Evolutionary conservation across 2,329 filamentous ascomycete species (phyloP).

Genomic region (Colletotrichum tamarilloi): DNA sequence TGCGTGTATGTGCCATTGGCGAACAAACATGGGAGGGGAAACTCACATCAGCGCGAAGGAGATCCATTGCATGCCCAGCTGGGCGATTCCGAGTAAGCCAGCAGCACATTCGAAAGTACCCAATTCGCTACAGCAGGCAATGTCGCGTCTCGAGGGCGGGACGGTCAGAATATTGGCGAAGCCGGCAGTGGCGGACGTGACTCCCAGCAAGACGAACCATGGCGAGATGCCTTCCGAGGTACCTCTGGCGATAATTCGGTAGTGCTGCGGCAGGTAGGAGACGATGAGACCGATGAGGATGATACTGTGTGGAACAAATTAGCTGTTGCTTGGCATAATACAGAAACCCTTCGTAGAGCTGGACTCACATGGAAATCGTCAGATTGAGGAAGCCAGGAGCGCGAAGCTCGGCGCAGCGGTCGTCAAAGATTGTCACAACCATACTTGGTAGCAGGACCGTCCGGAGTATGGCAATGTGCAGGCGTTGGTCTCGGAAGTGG

Average conservation of each 20-base stretch:
- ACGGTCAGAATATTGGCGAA: constrained; percentile 94
- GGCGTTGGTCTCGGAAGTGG: not conserved
- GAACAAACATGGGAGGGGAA: not conserved
- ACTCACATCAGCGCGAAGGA: constrained; percentile 92
- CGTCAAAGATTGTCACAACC: constrained; percentile 36
- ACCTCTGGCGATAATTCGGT: constrained; percentile 85
- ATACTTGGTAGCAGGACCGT: constrained; percentile 1
- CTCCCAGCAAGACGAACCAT: constrained; percentile 94
- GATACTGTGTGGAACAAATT: constrained; percentile 56
- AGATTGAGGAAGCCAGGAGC: constrained; percentile 66
- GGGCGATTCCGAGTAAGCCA: constrained; percentile 86
- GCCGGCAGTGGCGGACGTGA: constrained; percentile 86
- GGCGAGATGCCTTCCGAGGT: constrained; percentile 96
- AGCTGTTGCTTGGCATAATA: constrained; percentile 23
- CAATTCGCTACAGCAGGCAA: constrained; percentile 86
- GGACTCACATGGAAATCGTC: constrained; percentile 64
- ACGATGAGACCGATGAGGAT: constrained; percentile 89
- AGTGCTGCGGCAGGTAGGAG: constrained; percentile 95
- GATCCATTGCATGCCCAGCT: constrained; percentile 91
- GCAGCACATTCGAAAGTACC: constrained; percentile 85
- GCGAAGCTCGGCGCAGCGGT: constrained; percentile 63
- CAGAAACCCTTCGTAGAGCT: not conserved
- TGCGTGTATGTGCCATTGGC: not conserved
- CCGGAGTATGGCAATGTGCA: not conserved
- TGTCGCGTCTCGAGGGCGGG: constrained; percentile 83